Conservation (phyloP, 768 basidiomycete species). For the Lactarius deliciosus region DNA sequence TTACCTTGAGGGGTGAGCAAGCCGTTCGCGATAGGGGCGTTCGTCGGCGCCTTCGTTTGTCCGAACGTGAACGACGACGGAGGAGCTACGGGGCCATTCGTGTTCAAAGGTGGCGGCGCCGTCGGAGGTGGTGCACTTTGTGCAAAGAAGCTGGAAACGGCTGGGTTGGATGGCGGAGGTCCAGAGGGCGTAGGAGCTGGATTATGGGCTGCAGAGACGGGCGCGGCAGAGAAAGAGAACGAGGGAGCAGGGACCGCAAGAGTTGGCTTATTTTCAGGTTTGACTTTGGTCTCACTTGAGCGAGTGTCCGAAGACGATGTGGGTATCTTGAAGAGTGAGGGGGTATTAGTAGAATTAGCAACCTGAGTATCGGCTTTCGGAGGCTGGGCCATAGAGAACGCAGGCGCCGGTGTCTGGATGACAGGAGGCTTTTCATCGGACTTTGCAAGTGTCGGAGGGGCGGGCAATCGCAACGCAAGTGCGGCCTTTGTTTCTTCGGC, state of each 20-base stretch:
- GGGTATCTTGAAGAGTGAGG: slow-evolving; percentile 15
- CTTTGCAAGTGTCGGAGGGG: slow-evolving; percentile 7
- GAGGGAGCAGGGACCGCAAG: background rate
- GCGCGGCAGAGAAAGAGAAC: slow-evolving; percentile 24
- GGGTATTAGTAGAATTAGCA: slow-evolving; percentile 1
- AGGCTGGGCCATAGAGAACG: slow-evolving; percentile 10
- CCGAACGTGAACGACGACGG: slow-evolving; percentile 17
- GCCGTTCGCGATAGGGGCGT: slow-evolving; percentile 26
- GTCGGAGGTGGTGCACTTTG: slow-evolving; percentile 16
- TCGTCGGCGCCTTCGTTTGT: slow-evolving; percentile 14
- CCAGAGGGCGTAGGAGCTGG: slow-evolving; percentile 14
- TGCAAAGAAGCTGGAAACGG: slow-evolving; percentile 37
- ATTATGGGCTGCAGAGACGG: slow-evolving; percentile 4
- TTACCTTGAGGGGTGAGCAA: slow-evolving; percentile 9
- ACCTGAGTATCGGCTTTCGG: slow-evolving; percentile 3
- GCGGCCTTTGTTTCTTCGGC: slow-evolving; percentile 37
- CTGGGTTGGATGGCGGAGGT: slow-evolving; percentile 19
- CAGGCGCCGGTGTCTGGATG: background rate
- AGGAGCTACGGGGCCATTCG: slow-evolving; percentile 1
- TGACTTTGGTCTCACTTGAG: slow-evolving; percentile 9
- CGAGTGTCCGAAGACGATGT: slow-evolving; percentile 2
- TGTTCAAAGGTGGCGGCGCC: background rate
- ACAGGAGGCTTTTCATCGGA: slow-evolving; percentile 19
- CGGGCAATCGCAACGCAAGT: background rate
- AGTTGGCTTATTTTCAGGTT: slow-evolving; percentile 15